Base-by-base conservation (phyloP, 2,329 filamentous ascomycete species). In the Pseudogymnoascus sp. region DNA sequence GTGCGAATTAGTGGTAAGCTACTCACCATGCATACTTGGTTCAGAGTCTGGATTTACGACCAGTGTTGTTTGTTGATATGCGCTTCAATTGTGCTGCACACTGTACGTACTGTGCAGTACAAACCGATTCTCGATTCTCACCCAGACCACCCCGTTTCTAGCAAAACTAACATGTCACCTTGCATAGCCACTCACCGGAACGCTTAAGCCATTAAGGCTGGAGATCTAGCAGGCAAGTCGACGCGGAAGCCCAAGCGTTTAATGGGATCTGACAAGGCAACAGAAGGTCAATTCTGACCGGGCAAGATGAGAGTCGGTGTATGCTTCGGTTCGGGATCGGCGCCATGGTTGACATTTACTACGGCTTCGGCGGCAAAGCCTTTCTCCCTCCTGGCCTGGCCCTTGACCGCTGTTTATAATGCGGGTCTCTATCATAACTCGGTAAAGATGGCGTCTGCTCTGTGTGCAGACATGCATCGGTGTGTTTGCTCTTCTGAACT, bases 141-240 rank as follows among this genome's bases (percentile, higher is more conserved):
- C 46, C 25, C 4, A 12, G 25, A 31, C n/a, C 4, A 18, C n/a
- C 25, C 18, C n/a, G n/a, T n/a, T 18, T 53, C n/a, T 18, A 34
- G 28, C 16, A 56, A 18, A 56, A 56, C 28, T 56, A 56, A 56
- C 49, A 34, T 56, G 49, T 56, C 49, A 56, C 49, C n/a, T 56
- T 34, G 49, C n/a, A 2, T 56, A 9, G n/a, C 46, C 25, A 18
- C 25, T 18, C 28, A 56, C 49, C 28, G 28, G 11, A 16, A 34
- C 28, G 49, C 16, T 34, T 56, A 34, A 31, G 43, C 23, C 14
- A 53, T 53, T 31, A n/a, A 53, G 43, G 43, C 43, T 53, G 43
- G 23, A 53, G 14, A 28, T 11, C n/a, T 5, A 56, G 28, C 49
- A 16, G 49, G 49, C 28, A 56, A 56, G 28, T 56, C 5, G 49